phyloP scores from a whole-genome alignment of 257 asterid genomes.

The Rubia yunnanensis region DNA sequence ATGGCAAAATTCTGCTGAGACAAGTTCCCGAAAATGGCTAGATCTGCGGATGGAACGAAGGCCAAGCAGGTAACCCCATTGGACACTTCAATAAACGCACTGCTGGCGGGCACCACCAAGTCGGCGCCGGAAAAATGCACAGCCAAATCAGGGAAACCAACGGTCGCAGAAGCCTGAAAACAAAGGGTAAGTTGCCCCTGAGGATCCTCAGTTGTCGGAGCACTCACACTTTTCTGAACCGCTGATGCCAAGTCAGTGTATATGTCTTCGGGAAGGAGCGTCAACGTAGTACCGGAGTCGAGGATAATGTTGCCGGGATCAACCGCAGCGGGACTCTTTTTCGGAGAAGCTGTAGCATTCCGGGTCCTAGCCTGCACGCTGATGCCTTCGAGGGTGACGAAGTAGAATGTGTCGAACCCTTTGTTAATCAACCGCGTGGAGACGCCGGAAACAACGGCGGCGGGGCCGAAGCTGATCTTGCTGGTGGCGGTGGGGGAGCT shows the following conservation, averaged over 20 bases:
- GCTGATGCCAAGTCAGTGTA: conserved; percentile 22
- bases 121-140: conserved; percentile 47
- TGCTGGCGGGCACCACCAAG: conserved; percentile 20
- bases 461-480: conserved; percentile 42
- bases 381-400: conserved; percentile 31
- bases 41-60: conserved; percentile 12
- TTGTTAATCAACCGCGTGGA: no score
- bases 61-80: conserved; percentile 34
- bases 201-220: conserved; percentile 10
- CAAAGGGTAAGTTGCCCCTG: conserved; percentile 23
- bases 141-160: conserved; percentile 17
- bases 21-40: conserved; percentile 42
- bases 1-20: conserved; percentile 32
- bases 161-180: conserved; percentile 9
- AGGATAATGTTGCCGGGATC: conserved; percentile 40
- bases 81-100: conserved; percentile 27
- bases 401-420: conserved; percentile 35
- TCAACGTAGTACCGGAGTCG: conserved; percentile 59
- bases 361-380: conserved; percentile 31
- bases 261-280: conserved; percentile 20
- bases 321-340: neutral
- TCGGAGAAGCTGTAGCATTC: neutral
- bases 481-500: conserved; percentile 20
- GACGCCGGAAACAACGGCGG: conserved; percentile 25
- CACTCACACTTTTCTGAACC: conserved; percentile 1